Base-by-base conservation (phyloP, 352 stramenopile species). In the Blastocystis sp. region DNA sequence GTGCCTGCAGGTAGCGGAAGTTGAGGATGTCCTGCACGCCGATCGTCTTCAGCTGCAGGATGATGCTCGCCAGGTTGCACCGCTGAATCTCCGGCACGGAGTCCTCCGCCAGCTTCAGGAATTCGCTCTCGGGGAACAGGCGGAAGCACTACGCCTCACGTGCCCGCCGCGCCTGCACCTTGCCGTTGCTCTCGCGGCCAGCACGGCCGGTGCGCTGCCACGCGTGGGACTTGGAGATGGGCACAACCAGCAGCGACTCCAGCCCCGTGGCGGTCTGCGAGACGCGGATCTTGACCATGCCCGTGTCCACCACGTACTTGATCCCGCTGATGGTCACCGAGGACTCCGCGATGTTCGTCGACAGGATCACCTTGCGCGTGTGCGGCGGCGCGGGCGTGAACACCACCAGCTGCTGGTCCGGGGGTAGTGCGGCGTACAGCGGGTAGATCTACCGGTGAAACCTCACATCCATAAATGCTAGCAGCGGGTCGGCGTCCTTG, bases 251-350 rank as follows among this genome's bases (percentile, higher is more conserved):
- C 11, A 97, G 89, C 90, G 95, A 93, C 89, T 97, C 93, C 91
- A 96, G 94, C 52, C 92, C 93, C 60, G 92, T 95, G 71, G 92
- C 91, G 0, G 93, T 92, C 89, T 95, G 92, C 89, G 95, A 95
- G 5, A 94, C 93, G 9, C 95, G 91, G 0, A 93, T 92, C 88
- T 96, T 99, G 28, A 96, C 95, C 66, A 96, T 93, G 4, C 97
- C 96, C 43, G 91, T 94, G 91, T 99, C 97, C 70, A 99, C 94
- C 0, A 99, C 96, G 88, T 96, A 96, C 11, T 94, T 91, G 40
- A 98, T 95, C 76, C 98, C 97, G 45, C 96, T 96, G 89, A 99
- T 98, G 10, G 97, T 99, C 82, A 99, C 97, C 28, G 94, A 98
- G 61, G 95, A 98, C 90, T 97, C 94, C 56, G 95, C 94, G 90